Conservation (phyloP, 805 yeast species). For the Myxozyma udenii region DNA sequence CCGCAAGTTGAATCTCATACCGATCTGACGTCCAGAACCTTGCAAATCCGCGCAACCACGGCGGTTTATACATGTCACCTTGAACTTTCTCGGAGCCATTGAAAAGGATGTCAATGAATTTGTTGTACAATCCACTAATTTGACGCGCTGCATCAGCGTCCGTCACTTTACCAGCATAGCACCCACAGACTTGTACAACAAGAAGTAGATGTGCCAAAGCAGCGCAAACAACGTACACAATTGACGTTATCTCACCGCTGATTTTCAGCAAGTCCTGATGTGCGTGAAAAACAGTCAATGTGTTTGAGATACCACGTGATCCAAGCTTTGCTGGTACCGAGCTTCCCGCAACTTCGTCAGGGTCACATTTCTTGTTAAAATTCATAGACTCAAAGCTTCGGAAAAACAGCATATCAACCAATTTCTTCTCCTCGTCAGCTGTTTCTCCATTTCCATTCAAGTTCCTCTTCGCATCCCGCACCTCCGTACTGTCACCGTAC, state of each 20-base stretch:
- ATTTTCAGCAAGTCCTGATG: conserved; percentile 21
- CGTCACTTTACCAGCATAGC: not conserved
- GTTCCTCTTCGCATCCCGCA: not conserved
- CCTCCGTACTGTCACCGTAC: not conserved
- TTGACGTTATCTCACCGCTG: conserved; percentile 27
- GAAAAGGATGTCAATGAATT: conserved; percentile 18
- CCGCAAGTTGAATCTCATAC: conserved; percentile 7
- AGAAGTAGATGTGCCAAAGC: conserved; percentile 16
- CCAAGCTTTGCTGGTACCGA: conserved; percentile 28
- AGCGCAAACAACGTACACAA: conserved; percentile 14
- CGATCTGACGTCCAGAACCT: conserved; percentile 22
- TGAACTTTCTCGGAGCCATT: conserved; percentile 7
- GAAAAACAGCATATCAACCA: conserved; percentile 19
- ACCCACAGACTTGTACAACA: conserved; percentile 5
- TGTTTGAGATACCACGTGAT: conserved; percentile 25
- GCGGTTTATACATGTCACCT: conserved; percentile 16
- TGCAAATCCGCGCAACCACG: conserved; percentile 30
- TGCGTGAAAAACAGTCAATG: conserved; percentile 26
- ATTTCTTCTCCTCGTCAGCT: not conserved
- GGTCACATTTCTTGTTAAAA: conserved; percentile 1
- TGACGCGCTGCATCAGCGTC: not conserved
- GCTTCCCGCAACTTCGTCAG: not conserved
- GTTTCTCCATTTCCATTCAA: not conserved
- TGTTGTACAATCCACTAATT: conserved; percentile 2
- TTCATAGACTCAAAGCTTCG: conserved; percentile 13